Evolutionary conservation across 2,329 filamentous ascomycete genomes (phyloP), one percentile per base, ranked within the genome.

Genomic region (Teratosphaeria nubilosa): DNA sequence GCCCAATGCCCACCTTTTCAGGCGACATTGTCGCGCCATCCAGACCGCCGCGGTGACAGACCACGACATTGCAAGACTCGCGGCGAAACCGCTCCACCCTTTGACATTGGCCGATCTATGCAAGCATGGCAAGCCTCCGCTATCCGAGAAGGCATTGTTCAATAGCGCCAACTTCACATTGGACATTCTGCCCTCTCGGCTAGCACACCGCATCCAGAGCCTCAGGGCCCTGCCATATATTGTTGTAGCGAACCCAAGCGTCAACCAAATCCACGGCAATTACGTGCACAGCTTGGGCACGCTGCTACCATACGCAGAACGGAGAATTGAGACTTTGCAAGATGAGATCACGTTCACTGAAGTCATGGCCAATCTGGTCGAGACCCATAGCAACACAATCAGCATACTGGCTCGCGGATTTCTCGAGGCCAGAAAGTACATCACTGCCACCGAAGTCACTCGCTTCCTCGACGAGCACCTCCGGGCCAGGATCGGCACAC

Each of bases 211-310:
- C 58, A 95, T 99, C 63, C 89, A 96, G 72, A 90, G 91, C 51
- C 80, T 99, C 20, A 87, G 91, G 63, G 96, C 95, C 71, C 83
- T 99, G 9, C 94, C 94, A 0, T 99, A 92, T 74, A 97, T 99
- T 63, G 92, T 99, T 57, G 94, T 99, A 27, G 91, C 92, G n/a
- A 97, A 99, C 71, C 90, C 91, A 0, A 90, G 96, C 71, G 91
- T 99, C 65, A 88, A 87, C 27, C 86, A 87, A 68, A 99, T 99
- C 64, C 96, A 97, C 78, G 86, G 89, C 74, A 97, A 96, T 75
- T 99, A 99, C 73, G 80, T 95, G 51, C 91, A 96, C 74, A 96
- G 91, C 2, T 79, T 99, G 22, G 92, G 89, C 1, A 95, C 91
- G 0, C 80, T 99, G 16, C 82, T 97, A 3, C 91, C 92, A 5